Base-by-base conservation (phyloP, 169 alveolate genomes). In the Cryptosporidium muris region DNA sequence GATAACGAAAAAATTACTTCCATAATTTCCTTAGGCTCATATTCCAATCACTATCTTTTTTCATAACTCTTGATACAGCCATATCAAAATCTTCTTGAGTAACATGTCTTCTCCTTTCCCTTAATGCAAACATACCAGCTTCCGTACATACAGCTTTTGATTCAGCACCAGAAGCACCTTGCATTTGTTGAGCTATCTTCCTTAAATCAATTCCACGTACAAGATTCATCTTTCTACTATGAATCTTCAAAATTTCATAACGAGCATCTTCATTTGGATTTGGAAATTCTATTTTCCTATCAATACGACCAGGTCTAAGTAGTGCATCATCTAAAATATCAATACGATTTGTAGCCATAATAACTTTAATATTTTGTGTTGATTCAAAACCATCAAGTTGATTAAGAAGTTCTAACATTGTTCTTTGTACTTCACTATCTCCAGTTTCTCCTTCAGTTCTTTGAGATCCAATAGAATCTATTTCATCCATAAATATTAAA, bases 101-200 rank as follows among this genome's bases (percentile, higher is more conserved):
- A 14, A 98, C 99, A 88, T 97, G 99, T 66, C 96, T 97, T 90
- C 99, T 95, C 81, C 99, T 94, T 90, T 97, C 99, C 66, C 99
- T 94, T 45, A 98, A 93, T 3, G 99, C 99, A 90, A 97, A 98
- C 99, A 98, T 98, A 12, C 99, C 99, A 0, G 99, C 99, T 91
- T 98, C 99, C 14, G 99, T 96, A 90, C 99, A 98, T n/a, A 97
- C 99, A 4, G 99, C 99, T 81, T 95, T 98, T 9, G 97, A 95
- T 82, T 98, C 99, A 0, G 99, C 99, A 2, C 99, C 99, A 16
- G 98, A 94, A 34, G 98, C 97, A 11, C 98, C 99, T 43, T 93
- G 91, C 99, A 97, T 97, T 80, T 91, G 92, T 45, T 94, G 92
- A 4, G 99, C 98, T 49, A 98, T 96, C 91, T 96, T 96, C 63